These are phyloP conservation scores for Nissolia schottii DNA, from an alignment of 306 rosid genomes.

Conservation along the genomic window DNA sequence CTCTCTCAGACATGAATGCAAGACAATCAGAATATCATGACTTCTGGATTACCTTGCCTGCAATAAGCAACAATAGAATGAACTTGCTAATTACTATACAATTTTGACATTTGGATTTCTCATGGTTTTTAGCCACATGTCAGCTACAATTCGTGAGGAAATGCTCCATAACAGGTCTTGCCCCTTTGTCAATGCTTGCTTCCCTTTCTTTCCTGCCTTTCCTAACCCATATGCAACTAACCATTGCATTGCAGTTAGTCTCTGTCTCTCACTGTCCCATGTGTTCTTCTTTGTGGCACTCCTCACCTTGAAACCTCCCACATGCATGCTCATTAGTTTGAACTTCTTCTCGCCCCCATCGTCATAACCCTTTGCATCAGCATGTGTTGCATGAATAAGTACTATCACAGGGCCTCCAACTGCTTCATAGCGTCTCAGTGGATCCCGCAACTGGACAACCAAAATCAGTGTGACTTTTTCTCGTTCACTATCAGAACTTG, in stretches of 20 bases:
- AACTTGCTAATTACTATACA: constrained; percentile 17
- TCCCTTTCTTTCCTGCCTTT: constrained; percentile 71
- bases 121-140: constrained; percentile 94
- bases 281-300: constrained; percentile 44
- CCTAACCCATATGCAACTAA: constrained; percentile 73
- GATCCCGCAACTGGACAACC: constrained; percentile 74
- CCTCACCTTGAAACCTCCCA: constrained; percentile 76
- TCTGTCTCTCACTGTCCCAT: constrained; percentile 76
- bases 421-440: constrained; percentile 65
- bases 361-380: constrained; percentile 10
- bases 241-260: constrained; percentile 92
- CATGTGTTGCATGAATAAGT: constrained; percentile 45
- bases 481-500: constrained; percentile 17
- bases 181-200: constrained; percentile 37
- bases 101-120: constrained; percentile 89
- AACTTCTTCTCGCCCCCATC: constrained; percentile 52
- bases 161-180: constrained; percentile 85
- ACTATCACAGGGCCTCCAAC: constrained; percentile 86
- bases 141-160: constrained; percentile 84
- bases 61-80: not conserved
- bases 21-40: not conserved
- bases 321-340: constrained; percentile 62
- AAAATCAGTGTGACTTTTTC: constrained; percentile 46
- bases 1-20: constrained; percentile 13
- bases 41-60: no score